A percentile compares a stretch with the other conserved stretches of the same genome.
Evolutionary conservation across 305 asterid species (phyloP).

Genomic region (Stenogyne calaminthoides): DNA sequence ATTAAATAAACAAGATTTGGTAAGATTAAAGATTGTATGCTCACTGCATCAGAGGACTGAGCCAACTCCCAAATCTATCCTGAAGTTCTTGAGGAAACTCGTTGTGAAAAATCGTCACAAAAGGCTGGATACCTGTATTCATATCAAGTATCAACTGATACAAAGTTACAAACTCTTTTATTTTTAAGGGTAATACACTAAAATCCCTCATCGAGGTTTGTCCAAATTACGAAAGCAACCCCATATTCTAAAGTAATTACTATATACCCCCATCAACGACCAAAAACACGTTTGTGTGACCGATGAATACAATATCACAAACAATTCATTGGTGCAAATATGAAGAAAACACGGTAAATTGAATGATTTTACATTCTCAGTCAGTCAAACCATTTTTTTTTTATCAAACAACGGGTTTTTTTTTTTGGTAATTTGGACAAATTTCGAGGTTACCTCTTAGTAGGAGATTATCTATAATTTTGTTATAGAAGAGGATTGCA

Average conservation of each 20-base stretch:
- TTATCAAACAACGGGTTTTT: neutral
- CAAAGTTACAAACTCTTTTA: neutral
- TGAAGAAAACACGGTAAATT: neutral
- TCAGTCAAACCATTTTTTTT: neutral
- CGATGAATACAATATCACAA: neutral
- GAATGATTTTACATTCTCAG: neutral
- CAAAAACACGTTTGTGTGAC: neutral
- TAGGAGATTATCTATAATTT: slow-evolving; percentile 59
- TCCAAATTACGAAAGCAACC: neutral
- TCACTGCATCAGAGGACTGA: slow-evolving; percentile 85
- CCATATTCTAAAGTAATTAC: neutral
- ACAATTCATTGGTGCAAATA: neutral
- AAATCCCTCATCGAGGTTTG: neutral
- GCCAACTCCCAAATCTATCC: slow-evolving; percentile 75
- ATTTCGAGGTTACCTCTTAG: slow-evolving; percentile 45
- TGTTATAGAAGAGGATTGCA: slow-evolving; percentile 61
- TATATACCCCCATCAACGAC: neutral
- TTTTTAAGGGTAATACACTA: neutral
- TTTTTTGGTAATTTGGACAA: neutral
- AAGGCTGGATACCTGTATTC: slow-evolving; percentile 72
- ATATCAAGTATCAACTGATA: neutral
- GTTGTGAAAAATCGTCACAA: slow-evolving; percentile 79
- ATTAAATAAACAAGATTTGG: neutral
- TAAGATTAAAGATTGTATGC: slow-evolving; percentile 8
- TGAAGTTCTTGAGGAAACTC: slow-evolving; percentile 82